These are phyloP conservation scores for Cordyceps tenuipes DNA, from an alignment of 2,329 filamentous ascomycete species.

Conservation along the genomic window DNA sequence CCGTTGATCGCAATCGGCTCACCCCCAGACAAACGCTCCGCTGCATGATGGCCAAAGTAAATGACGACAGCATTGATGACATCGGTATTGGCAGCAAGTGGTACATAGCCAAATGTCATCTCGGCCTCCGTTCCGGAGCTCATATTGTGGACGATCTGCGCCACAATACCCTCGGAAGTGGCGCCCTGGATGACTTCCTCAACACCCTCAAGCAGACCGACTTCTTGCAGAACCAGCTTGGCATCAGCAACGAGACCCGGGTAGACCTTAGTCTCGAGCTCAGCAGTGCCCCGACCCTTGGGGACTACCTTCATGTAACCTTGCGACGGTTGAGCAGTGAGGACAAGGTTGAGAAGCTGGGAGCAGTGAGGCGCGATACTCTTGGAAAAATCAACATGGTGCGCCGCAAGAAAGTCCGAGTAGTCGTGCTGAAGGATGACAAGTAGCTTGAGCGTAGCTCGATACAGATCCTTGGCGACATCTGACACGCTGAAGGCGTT, in stretches of 20 bases:
- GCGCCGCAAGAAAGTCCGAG: constrained; percentile 83
- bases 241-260: constrained; percentile 60
- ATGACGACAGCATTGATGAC: constrained; percentile 78
- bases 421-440: constrained; percentile 88
- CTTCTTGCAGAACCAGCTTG: constrained; percentile 42
- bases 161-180: constrained; percentile 62
- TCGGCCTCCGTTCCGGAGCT: constrained; percentile 49
- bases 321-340: constrained; percentile 71
- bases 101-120: constrained; percentile 57
- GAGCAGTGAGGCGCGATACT: constrained; percentile 75
- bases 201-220: constrained; percentile 50
- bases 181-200: constrained; percentile 53
- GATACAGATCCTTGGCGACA: constrained; percentile 74
- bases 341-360: constrained; percentile 80
- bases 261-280: constrained; percentile 65
- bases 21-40: constrained; percentile 50
- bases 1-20: constrained; percentile 42
- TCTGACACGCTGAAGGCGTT: constrained; percentile 62
- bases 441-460: constrained; percentile 72
- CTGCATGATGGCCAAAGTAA: constrained; percentile 68
- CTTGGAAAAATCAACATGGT: constrained; percentile 74
- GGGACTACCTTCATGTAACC: constrained; percentile 61
- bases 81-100: constrained; percentile 58
- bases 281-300: constrained; percentile 43
- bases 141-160: constrained; percentile 67